Evolutionary conservation across 371 early-diverging fungal genomes (phyloP).

Genomic region (Mucor indicus): DNA sequence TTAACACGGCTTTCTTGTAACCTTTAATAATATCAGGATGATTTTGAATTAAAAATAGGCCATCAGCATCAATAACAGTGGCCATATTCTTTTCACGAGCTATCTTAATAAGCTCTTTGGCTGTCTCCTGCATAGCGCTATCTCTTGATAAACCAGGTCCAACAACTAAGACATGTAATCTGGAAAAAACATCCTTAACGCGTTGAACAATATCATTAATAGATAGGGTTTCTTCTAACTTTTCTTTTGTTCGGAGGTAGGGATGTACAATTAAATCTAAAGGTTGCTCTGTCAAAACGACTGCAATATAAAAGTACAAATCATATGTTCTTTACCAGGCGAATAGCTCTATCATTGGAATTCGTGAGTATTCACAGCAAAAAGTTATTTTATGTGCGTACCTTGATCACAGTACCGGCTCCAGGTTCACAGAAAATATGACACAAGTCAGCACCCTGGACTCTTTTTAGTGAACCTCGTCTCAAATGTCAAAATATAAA

Average conservation of each 20-base stretch:
- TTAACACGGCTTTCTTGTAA: conserved; percentile 78
- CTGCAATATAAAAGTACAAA: too few species aligned
- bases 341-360: conserved; percentile 41
- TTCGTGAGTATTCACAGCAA: not conserved
- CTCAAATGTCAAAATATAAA: not conserved
- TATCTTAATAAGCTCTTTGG: conserved; percentile 55
- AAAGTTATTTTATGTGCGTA: conserved; percentile 10
- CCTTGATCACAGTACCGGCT: conserved; percentile 53
- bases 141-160: conserved; percentile 94
- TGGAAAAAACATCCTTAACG: conserved; percentile 52
- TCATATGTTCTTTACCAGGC: conserved; percentile 46
- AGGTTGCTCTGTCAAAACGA: too few species aligned
- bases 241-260: conserved; percentile 44
- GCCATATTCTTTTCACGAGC: conserved; percentile 66
- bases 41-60: conserved; percentile 71
- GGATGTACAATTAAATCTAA: conserved; percentile 69
- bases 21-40: conserved; percentile 69
- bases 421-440: conserved; percentile 87
- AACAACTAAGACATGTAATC: conserved; percentile 84
- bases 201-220: conserved; percentile 41
- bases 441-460: conserved; percentile 87
- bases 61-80: conserved; percentile 94
- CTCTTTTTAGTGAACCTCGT: not conserved
- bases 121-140: conserved; percentile 57
- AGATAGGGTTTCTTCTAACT: conserved; percentile 22